Evolutionary conservation across 31 red algal genomes (phyloP).

Genomic region (Asparagopsis taxiformis): DNA sequence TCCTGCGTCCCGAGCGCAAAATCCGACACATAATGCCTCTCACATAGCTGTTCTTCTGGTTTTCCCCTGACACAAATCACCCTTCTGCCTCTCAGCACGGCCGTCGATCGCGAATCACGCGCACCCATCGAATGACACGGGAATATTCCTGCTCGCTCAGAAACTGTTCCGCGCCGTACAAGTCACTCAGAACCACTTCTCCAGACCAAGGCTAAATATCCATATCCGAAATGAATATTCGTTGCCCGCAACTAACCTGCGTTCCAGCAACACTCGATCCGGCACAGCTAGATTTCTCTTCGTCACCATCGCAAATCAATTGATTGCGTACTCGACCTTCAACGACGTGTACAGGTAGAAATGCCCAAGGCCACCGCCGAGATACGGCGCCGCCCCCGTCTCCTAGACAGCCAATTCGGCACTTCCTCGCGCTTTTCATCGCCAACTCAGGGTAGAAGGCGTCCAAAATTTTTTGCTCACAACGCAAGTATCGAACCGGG

Average conservation of each 20-base stretch:
- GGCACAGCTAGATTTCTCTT: conserved; percentile 29
- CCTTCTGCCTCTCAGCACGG: too few relatives aligned
- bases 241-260: conserved; percentile 14
- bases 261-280: conserved; percentile 11
- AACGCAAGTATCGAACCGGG: too few relatives aligned
- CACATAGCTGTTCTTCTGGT: too few relatives aligned
- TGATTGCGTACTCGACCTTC: conserved; percentile 16
- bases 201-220: conserved; percentile 42
- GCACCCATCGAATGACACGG: conserved; percentile 13
- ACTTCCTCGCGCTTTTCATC: too few relatives aligned
- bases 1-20: too few relatives aligned
- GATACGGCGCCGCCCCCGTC: conserved; percentile 9
- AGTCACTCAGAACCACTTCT: background rate
- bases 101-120: conserved; percentile 1
- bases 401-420: too few relatives aligned
- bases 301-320: conserved; percentile 47
- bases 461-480: too few relatives aligned
- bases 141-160: background rate
- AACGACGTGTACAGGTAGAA: conserved; percentile 32
- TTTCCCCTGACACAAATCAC: too few relatives aligned
- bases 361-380: conserved; percentile 24
- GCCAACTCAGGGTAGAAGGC: too few relatives aligned
- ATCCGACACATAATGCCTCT: too few relatives aligned
- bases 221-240: conserved; percentile 55
- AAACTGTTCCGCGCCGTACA: conserved; percentile 13